These are phyloP conservation scores for Musa beccarii DNA, from an alignment of 176 grass and related monocot genomes.

Conservation along the genomic window DNA sequence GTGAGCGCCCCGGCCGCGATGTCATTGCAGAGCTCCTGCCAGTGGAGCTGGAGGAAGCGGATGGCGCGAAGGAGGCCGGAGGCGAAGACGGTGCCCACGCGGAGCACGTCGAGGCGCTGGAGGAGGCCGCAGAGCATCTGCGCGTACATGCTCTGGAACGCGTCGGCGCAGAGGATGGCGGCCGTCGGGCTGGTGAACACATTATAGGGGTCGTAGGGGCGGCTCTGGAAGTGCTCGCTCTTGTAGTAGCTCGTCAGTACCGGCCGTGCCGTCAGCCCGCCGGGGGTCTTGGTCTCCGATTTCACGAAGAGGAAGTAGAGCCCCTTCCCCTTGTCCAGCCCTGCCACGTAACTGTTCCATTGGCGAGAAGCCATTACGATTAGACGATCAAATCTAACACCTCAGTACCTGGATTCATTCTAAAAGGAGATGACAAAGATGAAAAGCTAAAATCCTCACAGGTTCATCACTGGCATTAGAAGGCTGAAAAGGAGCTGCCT, in stretches of 20 bases:
- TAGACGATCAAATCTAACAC: not conserved
- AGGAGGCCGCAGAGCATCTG: slow-evolving; percentile 92
- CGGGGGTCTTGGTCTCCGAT: slow-evolving; percentile 81
- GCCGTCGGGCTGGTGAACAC: slow-evolving; percentile 86
- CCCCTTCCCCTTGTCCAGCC: slow-evolving; percentile 81
- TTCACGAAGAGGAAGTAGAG: slow-evolving; percentile 97
- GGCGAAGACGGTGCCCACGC: slow-evolving; percentile 92
- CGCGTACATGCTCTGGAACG: slow-evolving; percentile 98
- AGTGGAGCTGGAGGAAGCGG: slow-evolving; percentile 90
- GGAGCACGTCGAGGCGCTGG: slow-evolving; percentile 80
- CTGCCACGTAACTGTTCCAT: slow-evolving; percentile 52
- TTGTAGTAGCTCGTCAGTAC: slow-evolving; percentile 99
- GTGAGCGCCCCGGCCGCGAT: slow-evolving; percentile 47
- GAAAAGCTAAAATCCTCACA: slow-evolving; percentile 34
- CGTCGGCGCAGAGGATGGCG: slow-evolving; percentile 84
- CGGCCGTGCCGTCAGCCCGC: slow-evolving; percentile 68
- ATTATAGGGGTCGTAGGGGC: slow-evolving; percentile 68
- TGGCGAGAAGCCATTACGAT: slow-evolving; percentile 1
- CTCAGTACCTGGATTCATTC: not conserved
- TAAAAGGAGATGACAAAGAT: not conserved
- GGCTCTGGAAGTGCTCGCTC: slow-evolving; percentile 84
- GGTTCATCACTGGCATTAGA: slow-evolving; percentile 84
- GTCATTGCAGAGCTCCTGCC: slow-evolving; percentile 60
- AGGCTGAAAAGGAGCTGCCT: slow-evolving; percentile 91
- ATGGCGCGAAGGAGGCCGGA: slow-evolving; percentile 91